Evolutionary conservation across 2,329 filamentous ascomycete species (phyloP), one percentile per base, ranked within the genome.

Genomic region (Fusarium sp.): DNA sequence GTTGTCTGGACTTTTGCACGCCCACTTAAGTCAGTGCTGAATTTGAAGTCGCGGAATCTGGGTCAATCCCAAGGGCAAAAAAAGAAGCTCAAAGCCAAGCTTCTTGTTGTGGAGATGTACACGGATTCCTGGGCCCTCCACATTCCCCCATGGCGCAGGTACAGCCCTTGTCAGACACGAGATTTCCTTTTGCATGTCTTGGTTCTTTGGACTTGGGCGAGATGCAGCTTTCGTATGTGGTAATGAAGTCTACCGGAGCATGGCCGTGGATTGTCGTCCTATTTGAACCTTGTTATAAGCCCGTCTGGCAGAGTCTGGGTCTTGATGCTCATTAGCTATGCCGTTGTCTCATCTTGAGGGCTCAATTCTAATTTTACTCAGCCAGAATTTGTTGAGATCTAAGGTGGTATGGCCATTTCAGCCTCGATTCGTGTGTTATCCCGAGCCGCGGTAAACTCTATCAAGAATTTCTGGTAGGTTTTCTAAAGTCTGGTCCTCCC

Each of bases 61-160:
- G 23, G 26, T 39, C n/a, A 19, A 48, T 43, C 24, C 34, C 44
- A 20, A 58, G 21, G 26, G 42, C 38, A 52, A 45, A 60, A 45
- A 60, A 48, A 49, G 45, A 64, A 58, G 60, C 60, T 58, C 40
- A 58, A 34, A 21, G 52, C 46, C 40, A 64, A 64, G 61, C 58
- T 64, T 64, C 58, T 47, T 40, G 58, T 50, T 40, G 48, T 61
- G 58, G 48, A 53, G 58, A 45, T 48, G 32, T n/a, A 36, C 21
- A 32, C 30, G 59, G 61, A 64, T 56, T 49, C 34, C 17, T 34
- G 20, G 38, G 40, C 38, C 36, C 47, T 47, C 40, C 28, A 24
- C 28, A 65, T 28, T 48, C 46, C 42, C 42, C 46, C 32, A 42
- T 42, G 51, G 51, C 36, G 10, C 24, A 32, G 20, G 21, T 15